A percentile compares a stretch with the other conserved stretches of the same genome.
Conservation (phyloP, 495 filamentous ascomycete species). For the Podospora pseudopauciseta region DNA sequence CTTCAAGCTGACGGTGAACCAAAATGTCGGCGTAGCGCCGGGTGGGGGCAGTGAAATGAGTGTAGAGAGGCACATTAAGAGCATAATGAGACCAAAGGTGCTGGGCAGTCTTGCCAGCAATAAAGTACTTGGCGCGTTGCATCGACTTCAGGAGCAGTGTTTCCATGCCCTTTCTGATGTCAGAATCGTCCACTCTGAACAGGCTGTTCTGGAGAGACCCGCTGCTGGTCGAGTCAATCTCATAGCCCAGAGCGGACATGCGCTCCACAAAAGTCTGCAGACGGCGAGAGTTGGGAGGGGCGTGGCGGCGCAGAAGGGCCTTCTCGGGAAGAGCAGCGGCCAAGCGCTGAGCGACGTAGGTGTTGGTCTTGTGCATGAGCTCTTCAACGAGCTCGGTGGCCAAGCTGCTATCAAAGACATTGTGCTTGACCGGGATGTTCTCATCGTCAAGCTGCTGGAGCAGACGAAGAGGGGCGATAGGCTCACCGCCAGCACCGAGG, state of each 20-base stretch:
- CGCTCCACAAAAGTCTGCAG: constrained; percentile 86
- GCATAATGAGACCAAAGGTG: constrained; percentile 83
- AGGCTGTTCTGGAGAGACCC: constrained; percentile 87
- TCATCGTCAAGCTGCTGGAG: constrained; percentile 96
- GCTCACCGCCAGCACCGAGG: constrained; percentile 69
- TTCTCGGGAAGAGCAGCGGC: constrained; percentile 78
- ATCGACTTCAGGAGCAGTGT: constrained; percentile 89
- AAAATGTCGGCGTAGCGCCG: constrained; percentile 92
- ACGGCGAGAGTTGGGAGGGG: constrained; percentile 78
- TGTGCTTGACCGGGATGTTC: constrained; percentile 92
- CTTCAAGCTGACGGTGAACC: constrained; percentile 92
- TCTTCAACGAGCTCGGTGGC: constrained; percentile 95
- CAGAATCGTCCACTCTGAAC: constrained; percentile 81
- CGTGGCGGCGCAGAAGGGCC: constrained; percentile 84
- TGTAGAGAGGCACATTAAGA: constrained; percentile 89
- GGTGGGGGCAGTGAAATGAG: constrained; percentile 94
- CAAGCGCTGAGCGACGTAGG: constrained; percentile 82
- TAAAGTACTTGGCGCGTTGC: constrained; percentile 92
- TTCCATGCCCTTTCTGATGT: constrained; percentile 96
- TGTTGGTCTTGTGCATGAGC: constrained; percentile 84
- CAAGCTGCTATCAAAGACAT: constrained; percentile 87
- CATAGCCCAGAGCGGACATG: constrained; percentile 86
- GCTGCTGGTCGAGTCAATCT: constrained; percentile 84
- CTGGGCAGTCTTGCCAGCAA: constrained; percentile 67
- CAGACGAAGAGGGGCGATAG: constrained; percentile 80